Base-by-base conservation (phyloP, 495 filamentous ascomycete species). In the Penicillium turbatum region DNA sequence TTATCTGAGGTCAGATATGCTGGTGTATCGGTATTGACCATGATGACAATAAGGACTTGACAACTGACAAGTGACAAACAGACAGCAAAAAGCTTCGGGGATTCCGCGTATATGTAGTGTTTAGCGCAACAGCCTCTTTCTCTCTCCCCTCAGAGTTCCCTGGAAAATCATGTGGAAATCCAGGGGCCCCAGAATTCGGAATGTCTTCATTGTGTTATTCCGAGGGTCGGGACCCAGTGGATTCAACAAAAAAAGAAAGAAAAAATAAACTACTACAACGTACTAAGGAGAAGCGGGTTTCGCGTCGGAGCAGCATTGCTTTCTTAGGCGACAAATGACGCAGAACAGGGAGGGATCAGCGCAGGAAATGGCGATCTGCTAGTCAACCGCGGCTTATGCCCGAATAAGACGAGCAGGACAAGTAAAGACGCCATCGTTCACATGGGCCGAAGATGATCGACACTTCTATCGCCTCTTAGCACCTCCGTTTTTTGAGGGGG, bases 1-100 rank as follows among this genome's bases (percentile, higher is more conserved):
- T 61, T 57, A 30, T 65, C 51, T 56, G 65, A 60, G 48, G 39
- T 63, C 51, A 66, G 51, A 53, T 64, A 63, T 19, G 67, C 54
- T 5, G 62, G 58, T 36, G 64, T 65, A 52, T 58, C 64, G 34
- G 52, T 51, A 34, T 48, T 57, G 50, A 55, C 63, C 64, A 66
- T 66, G 44, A 38, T 66, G 42, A 45, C 51, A 38, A n/a, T n/a
- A n/a, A 45, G 19, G 8, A 30, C 6, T 2, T 16, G 37, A 50
- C 8, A 31, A 27, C 32, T 29, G 40, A 43, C 13, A n/a, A n/a
- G n/a, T n/a, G n/a, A n/a, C n/a, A n/a, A 15, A 36, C 19, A 54
- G 11, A 32, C 26, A 27, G 15, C 10, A 37, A 35, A 13, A 27
- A 43, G 16, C n/a, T 45, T 9, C 12, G 27, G 46, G 34, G 19